Base-by-base conservation (phyloP, 1,284 basidiomycete genomes). In the Ustilago bromivora region DNA sequence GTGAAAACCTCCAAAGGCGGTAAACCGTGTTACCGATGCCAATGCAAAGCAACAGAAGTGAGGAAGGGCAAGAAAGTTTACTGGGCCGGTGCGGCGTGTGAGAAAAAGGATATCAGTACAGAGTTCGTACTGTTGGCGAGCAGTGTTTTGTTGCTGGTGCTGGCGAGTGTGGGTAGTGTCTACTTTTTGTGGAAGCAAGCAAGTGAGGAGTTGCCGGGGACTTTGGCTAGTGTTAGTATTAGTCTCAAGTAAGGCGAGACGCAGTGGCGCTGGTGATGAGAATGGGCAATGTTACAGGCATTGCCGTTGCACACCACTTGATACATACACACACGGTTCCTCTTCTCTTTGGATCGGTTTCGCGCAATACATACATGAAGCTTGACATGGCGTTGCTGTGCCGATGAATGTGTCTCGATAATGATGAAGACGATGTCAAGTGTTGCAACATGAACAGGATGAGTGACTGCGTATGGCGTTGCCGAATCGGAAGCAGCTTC, bases 81-180 rank as follows among this genome's bases (percentile, higher is more conserved):
- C 61, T 85, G 80, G 80, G 75, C 81, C 0, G 83, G 83, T 19
- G 69, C 74, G 2, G 83, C 83, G 19, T 85, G 83, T 61, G 80
- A 85, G 75, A 85, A 84, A 68, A 71, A 80, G 67, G 83, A 85
- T 57, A 61, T 79, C 5, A 73, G 72, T 41, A 66, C 77, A 28
- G 75, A 80, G 41, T 81, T 81, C 62, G 67, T 82, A 15, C 71
- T 85, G 32, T 41, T 85, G 23, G 69, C 62, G 4, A 70, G 77
- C 34, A 83, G 77, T 17, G 71, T 76, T 11, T 15, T 78, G 12
- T 40, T 77, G 15, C 66, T 85, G 19, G 70, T 78, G 15, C 69
- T 79, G 28, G 61, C 79, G 51, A 62, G 58, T 19, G 53, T 70
- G 7, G 69, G 64, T 8, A 77, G 74, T 52, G 70, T 82, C 31